Evolutionary conservation across 2,329 filamentous ascomycete genomes (phyloP).

Genomic region (Huntiella omanensis): DNA sequence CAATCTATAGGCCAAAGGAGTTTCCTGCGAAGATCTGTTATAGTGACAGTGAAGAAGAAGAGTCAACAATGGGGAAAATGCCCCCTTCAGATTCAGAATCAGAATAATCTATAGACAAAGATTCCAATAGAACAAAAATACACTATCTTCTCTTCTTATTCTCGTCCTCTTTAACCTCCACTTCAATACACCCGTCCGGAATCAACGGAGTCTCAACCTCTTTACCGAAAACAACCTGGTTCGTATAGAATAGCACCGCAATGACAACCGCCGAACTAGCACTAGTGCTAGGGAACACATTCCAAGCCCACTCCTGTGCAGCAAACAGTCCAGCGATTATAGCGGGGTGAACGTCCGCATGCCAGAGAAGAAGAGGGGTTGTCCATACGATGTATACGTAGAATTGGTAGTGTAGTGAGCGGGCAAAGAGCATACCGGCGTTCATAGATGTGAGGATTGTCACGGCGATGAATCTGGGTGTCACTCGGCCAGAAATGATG

Average conservation of each 20-base stretch:
- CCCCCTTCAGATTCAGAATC: slow-evolving; percentile 66
- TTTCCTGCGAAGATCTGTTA: slow-evolving; percentile 37
- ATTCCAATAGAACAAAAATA: slow-evolving; percentile 9
- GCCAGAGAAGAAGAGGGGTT: slow-evolving; percentile 74
- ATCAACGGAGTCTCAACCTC: slow-evolving; percentile 7
- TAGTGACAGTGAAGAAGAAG: slow-evolving; percentile 36
- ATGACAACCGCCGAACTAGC: slow-evolving; percentile 46
- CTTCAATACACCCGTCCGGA: slow-evolving; percentile 14
- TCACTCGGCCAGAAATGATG: slow-evolving; percentile 38
- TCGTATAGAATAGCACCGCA: slow-evolving; percentile 45
- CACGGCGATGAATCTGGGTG: slow-evolving; percentile 56
- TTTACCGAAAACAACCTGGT: slow-evolving; percentile 8
- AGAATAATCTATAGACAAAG: slow-evolving; percentile 21
- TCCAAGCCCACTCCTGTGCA: slow-evolving; percentile 83
- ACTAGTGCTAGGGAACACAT: slow-evolving; percentile 65
- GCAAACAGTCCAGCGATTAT: slow-evolving; percentile 52
- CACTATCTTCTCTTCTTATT: slow-evolving; percentile 13
- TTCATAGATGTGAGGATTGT: slow-evolving; percentile 57
- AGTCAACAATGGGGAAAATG: slow-evolving; percentile 69
- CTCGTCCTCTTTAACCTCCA: slow-evolving; percentile 15
- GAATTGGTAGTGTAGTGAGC: slow-evolving; percentile 89
- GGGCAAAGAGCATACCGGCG: slow-evolving; percentile 67
- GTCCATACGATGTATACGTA: slow-evolving; percentile 83
- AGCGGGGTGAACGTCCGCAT: slow-evolving; percentile 47
- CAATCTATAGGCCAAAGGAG: slow-evolving; percentile 36